Percentiles rank a stretch among this genome's conserved stretches.
These are phyloP conservation scores for Penicillium hordei DNA, from an alignment of 2,329 filamentous ascomycete genomes.

Conservation along the genomic window DNA sequence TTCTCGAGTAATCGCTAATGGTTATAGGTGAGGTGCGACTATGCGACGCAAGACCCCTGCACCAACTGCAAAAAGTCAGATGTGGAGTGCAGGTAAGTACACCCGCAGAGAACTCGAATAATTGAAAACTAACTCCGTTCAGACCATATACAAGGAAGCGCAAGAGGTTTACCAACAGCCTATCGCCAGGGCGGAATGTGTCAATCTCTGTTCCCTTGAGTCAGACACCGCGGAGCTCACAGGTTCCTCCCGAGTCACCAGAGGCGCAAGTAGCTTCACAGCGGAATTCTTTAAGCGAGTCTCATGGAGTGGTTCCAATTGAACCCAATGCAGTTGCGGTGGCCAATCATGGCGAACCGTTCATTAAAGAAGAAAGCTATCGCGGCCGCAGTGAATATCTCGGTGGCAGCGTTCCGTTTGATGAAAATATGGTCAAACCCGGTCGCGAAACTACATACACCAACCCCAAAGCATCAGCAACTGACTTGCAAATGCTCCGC, in stretches of 20 bases:
- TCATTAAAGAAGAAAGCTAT: constrained; percentile 30
- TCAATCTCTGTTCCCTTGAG: constrained; percentile 17
- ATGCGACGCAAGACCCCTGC: constrained; percentile 29
- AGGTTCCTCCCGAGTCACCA: constrained; percentile 15
- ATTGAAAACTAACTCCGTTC: neutral
- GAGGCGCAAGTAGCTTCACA: constrained; percentile 1
- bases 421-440: constrained; percentile 32
- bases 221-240: constrained; percentile 27
- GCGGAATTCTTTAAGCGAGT: constrained; percentile 9
- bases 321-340: neutral
- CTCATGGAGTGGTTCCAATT: constrained; percentile 5
- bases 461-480: constrained; percentile 20
- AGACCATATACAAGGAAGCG: constrained; percentile 32
- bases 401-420: constrained; percentile 27
- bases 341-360: constrained; percentile 17
- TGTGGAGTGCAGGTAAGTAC: constrained; percentile 27
- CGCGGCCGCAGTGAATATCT: constrained; percentile 29
- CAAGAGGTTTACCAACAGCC: constrained; percentile 41
- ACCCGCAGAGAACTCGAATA: neutral
- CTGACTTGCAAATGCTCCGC: constrained; percentile 25
- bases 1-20: constrained; percentile 14
- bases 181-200: constrained; percentile 20
- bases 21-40: constrained; percentile 26
- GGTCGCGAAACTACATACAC: constrained; percentile 26
- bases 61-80: constrained; percentile 27